Base-by-base conservation (phyloP, 1,139 yeast genomes). In the Hyphopichia pseudoburtonii region DNA sequence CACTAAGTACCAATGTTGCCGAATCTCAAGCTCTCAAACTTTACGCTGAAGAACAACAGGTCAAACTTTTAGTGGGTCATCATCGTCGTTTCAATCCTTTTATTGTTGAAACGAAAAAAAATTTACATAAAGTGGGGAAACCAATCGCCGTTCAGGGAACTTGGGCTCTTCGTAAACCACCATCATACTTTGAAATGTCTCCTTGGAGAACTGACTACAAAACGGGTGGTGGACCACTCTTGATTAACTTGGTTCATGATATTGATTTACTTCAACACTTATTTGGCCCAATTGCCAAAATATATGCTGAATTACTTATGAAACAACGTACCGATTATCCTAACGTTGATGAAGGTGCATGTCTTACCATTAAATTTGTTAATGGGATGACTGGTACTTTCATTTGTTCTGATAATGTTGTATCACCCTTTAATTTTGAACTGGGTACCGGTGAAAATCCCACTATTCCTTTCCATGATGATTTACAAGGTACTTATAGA, bases 361-460 rank as follows among this genome's bases (percentile, higher is more conserved):
- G 60, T 3, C 49, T 67, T 16, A 62, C 69, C 9, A 39, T 67
- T 8, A 47, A 54, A 18, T 67, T 67, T 43, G 44, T 46, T 19
- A 59, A 47, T 40, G 73, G 73, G 1, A 54, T 62, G 16, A 50
- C 60, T 17, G 73, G 73, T 3, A 64, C 70, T 2, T 66, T 67
- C 45, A 52, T 67, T 10, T 66, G 73, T 42, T 55, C 69, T 3
- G 73, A 67, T 39, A 63, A 64, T 40, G 66, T 66, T 11, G 54
- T 62, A 2, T 62, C 69, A 2, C 72, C 73, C 1, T 66, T 64
- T 44, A 64, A 63, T 43, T 67, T 67, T 41, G 73, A 66, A 46
- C 46, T 56, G 23, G 69, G 70, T 2, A 66, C 73, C 1, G 73
- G 73, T 2, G 73, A 67, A 46, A 67, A 66, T 45, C 73, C 73